Evolutionary conservation across 495 filamentous ascomycete species (phyloP), one percentile per base, ranked within the genome.

Genomic region (Lophiostoma macrostomum): DNA sequence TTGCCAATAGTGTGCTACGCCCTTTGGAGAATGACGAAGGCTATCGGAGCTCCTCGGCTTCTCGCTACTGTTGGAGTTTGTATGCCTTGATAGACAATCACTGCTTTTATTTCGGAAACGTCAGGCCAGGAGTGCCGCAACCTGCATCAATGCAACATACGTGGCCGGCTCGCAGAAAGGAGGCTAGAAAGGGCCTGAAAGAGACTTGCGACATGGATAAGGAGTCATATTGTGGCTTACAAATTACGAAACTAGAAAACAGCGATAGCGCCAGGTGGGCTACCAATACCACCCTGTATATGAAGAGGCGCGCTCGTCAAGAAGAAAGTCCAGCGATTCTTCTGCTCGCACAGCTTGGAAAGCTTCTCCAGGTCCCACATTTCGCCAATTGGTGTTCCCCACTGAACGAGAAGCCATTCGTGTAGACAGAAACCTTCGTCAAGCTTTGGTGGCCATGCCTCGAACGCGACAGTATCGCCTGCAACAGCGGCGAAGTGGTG

Each of bases 331-430:
- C 69, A 79, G 34, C 74, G 67, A 10, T 58, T 58, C 47, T 62
- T 54, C 54, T 71, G 56, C 37, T 65, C 56, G 69, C 79, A 81
- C 53, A 70, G 67, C 58, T 60, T 47, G 18, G 61, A 61, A 56
- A 82, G 60, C 29, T 60, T 61, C 67, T 81, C 77, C 31, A 81
- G 55, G 66, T 82, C 76, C 65, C 80, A 82, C 55, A 81, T 60
- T 67, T 83, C 80, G 0, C 79, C 79, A 58, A 83, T 79, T 3
- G 79, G 79, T 52, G 74, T 50, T 2, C 80, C 80, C 78, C 77
- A 84, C 6, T 75, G 74, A 3, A 68, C 73, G 22, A 82, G 59
- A 24, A 78, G 56, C 73, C 72, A 79, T 56, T 82, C 70, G 64
- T 81, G 79, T 44, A 82, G 30, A 23, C 50, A 60, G 35, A 30